Conservation (phyloP, 441 rosid species). For the Arabidopsis lyrata region DNA sequence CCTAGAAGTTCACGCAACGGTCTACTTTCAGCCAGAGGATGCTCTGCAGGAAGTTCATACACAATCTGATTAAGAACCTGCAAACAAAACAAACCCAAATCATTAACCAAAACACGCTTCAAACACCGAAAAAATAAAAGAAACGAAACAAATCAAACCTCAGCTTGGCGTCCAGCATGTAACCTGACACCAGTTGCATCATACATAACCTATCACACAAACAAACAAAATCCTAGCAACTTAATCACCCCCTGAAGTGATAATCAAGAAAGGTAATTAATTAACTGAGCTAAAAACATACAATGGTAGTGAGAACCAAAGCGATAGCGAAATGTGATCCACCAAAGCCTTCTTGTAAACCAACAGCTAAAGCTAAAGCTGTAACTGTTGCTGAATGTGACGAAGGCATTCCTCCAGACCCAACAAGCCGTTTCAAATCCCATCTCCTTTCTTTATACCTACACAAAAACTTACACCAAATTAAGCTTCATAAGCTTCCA, state of each 20-base stretch:
- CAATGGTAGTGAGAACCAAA: constrained; percentile 59
- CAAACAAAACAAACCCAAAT: constrained; percentile 10
- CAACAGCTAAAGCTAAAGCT: constrained; percentile 64
- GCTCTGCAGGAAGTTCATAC: constrained; percentile 76
- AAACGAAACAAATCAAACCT: constrained; percentile 46
- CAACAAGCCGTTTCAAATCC: constrained; percentile 65
- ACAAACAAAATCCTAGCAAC: constrained; percentile 20
- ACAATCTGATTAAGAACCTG: constrained; percentile 81
- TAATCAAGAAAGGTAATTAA: not conserved
- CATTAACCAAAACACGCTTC: not conserved
- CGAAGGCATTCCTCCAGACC: constrained; percentile 84
- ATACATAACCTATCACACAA: constrained; percentile 65
- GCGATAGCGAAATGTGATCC: constrained; percentile 61
- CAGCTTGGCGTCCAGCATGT: constrained; percentile 82
- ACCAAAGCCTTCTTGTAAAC: constrained; percentile 73
- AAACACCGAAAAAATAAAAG: constrained; percentile 20
- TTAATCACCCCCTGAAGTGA: constrained; percentile 11
- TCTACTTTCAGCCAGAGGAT: constrained; percentile 74
- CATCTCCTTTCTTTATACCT: constrained; percentile 68
- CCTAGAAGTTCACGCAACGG: constrained; percentile 77
- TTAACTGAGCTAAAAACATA: constrained; percentile 43
- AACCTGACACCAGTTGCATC: constrained; percentile 79
- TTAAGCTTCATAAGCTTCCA: constrained; percentile 44
- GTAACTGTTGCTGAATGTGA: constrained; percentile 77
- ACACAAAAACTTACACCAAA: constrained; percentile 50